phyloP scores from a whole-genome alignment of 306 rosid genomes.

The Biancaea sappan region DNA sequence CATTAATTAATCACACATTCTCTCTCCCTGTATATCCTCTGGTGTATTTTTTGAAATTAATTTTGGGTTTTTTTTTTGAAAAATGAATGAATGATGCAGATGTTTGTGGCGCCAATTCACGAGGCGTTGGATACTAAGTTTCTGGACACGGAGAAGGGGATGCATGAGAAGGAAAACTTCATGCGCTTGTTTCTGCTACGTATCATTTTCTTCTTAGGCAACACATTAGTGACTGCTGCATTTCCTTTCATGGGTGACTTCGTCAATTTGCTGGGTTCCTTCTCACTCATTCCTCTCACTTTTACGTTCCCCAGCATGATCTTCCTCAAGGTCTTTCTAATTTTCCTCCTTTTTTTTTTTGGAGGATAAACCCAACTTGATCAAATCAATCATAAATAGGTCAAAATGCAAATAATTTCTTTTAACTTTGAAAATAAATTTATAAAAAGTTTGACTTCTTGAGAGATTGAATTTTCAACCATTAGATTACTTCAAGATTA shows the following conservation, averaged over 20 bases:
- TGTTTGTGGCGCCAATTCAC: constrained; percentile 57
- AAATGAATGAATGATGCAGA: constrained; percentile 26
- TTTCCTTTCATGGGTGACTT: constrained; percentile 68
- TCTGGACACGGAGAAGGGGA: constrained; percentile 38
- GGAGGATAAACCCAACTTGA: no score
- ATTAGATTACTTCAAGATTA: no score
- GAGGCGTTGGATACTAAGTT: constrained; percentile 57
- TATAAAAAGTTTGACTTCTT: no score
- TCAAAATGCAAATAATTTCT: no score
- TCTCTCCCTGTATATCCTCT: no score
- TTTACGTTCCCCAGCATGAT: constrained; percentile 65
- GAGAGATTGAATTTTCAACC: no score
- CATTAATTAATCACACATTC: neutral
- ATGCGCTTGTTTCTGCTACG: constrained; percentile 46
- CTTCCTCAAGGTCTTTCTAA: constrained; percentile 52
- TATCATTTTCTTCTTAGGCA: constrained; percentile 35
- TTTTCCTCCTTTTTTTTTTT: no score
- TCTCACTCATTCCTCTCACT: constrained; percentile 57
- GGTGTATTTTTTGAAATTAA: no score
- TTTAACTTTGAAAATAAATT: no score
- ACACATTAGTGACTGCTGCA: constrained; percentile 52
- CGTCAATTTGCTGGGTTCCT: constrained; percentile 58
- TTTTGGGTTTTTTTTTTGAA: no score
- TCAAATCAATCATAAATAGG: no score
- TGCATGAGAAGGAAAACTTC: constrained; percentile 51